These are phyloP conservation scores for Colletotrichum camelliae DNA, from an alignment of 2,329 filamentous ascomycete genomes.

Conservation along the genomic window DNA sequence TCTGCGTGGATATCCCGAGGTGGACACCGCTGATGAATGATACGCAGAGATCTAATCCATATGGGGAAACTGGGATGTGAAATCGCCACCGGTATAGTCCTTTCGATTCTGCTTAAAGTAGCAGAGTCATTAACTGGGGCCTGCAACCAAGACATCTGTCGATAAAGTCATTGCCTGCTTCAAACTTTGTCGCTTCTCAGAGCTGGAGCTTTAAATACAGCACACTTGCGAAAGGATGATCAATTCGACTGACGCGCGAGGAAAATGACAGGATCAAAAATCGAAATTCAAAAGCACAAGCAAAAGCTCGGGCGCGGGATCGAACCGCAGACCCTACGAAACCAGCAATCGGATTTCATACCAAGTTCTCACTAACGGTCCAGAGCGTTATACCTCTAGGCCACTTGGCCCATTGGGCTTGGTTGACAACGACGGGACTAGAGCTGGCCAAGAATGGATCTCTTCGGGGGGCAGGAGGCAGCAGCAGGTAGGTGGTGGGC, in stretches of 20 bases:
- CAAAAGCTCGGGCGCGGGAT: not conserved
- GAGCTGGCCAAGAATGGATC: not conserved
- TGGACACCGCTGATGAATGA: not conserved
- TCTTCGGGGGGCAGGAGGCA: not conserved
- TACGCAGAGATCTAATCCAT: fast-evolving
- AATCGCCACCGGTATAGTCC: fast-evolving
- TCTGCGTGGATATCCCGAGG: not conserved
- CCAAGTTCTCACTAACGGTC: not conserved
- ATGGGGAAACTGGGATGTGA: fast-evolving
- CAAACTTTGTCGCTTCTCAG: fast-evolving
- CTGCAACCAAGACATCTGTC: not conserved
- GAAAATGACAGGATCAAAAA: not conserved
- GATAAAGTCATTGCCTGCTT: not conserved
- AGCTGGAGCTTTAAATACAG: not conserved
- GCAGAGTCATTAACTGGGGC: fast-evolving
- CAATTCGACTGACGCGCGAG: not conserved
- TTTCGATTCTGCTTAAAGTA: too few species aligned
- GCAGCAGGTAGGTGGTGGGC: not conserved
- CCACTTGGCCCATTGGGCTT: not conserved
- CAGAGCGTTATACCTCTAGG: not conserved
- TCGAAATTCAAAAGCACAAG: not conserved
- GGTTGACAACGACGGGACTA: not conserved
- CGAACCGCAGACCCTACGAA: not conserved
- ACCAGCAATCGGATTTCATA: not conserved
- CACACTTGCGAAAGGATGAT: not conserved